Base-by-base conservation (phyloP, 2,329 filamentous ascomycete species). In the Fusarium clavum region DNA sequence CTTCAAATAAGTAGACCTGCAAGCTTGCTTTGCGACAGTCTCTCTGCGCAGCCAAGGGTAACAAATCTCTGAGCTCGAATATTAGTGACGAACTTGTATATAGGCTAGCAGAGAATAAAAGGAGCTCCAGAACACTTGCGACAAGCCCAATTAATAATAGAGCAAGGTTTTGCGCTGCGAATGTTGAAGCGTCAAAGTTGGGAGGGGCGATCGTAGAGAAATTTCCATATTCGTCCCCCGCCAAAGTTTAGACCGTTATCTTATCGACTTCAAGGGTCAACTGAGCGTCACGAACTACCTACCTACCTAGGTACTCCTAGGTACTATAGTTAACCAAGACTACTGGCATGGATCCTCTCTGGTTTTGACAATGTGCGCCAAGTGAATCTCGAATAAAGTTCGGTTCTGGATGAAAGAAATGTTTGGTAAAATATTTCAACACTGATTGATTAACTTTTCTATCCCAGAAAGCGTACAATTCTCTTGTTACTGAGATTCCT, bases 171-270 rank as follows among this genome's bases (percentile, higher is more conserved):
- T 25, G 27, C 27, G 24, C 52, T 51, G 25, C n/a, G 32, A 48
- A 51, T 32, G n/a, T 6, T 20, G 24, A 34, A 41, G 22, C 34
- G 57, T 24, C 13, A 53, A 60, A 53, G 58, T 32, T 57, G 30
- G 51, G 69, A 64, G 71, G 63, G 59, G 61, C 49, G 51, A 41
- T 54, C 29, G 25, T 41, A 43, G 66, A 72, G 70, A 72, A 72
- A 72, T 68, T 72, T 72, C 61, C 61, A 57, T 53, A 43, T 25
- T 71, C 55, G 69, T 72, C 61, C 69, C 69, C 69, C 69, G 69
- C 69, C 69, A 72, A 70, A 72, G 25, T 70, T 58, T 62, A 29
- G 54, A 66, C 22, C 34, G 60, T 72, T 72, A 72, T 72, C 69
- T 72, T 72, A 72, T 72, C 69, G 63, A 22, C 5, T 32, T 57